Conservation (phyloP, 441 rosid species). For the Eruca vesicaria region DNA sequence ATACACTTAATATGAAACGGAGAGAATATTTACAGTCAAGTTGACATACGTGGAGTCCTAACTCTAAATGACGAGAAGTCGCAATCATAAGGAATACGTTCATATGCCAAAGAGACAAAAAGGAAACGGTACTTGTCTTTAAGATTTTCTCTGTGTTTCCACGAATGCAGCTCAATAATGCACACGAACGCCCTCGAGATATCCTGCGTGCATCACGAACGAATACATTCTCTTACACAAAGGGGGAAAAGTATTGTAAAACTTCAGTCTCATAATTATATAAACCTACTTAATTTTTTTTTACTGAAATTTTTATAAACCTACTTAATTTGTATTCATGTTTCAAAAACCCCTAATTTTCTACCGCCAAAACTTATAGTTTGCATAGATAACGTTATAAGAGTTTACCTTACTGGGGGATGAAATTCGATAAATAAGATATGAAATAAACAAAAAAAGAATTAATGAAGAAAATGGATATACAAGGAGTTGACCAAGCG, state of each 20-base stretch:
- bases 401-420: not conserved
- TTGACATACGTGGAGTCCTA: too few relatives aligned
- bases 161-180: slow-evolving; percentile 2
- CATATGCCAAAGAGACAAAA: not conserved
- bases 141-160: slow-evolving; percentile 2
- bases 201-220: slow-evolving; percentile 18
- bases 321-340: not conserved
- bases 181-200: slow-evolving; percentile 4
- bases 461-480: not conserved
- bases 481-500: slow-evolving; percentile 64
- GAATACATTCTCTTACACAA: not conserved
- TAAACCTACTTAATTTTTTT: not conserved
- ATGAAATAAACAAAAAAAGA: not conserved
- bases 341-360: not conserved
- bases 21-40: too few relatives aligned
- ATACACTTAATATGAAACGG: too few relatives aligned
- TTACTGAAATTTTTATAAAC: too few relatives aligned
- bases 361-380: not conserved
- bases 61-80: too few relatives aligned
- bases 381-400: not conserved
- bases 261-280: not conserved
- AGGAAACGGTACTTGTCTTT: not conserved
- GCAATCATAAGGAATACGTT: too few relatives aligned
- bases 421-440: not conserved
- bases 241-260: not conserved